A percentile compares a stretch with the other conserved stretches of the same genome.
phyloP scores from a whole-genome alignment of 1,139 yeast genomes.

The Entelexis paramagnoliae region DNA sequence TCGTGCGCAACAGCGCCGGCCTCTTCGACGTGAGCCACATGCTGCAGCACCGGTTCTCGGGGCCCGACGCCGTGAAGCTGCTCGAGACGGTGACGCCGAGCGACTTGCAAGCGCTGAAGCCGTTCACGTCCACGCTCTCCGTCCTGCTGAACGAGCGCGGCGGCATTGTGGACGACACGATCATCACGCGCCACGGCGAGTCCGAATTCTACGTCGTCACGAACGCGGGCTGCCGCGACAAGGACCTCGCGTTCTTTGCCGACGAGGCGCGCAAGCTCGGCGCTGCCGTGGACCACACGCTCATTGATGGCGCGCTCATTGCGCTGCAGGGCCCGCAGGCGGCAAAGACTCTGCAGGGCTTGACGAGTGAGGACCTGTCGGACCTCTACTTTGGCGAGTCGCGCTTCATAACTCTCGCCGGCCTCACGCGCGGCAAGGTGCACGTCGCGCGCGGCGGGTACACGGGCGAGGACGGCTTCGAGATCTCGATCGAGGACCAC shows the following conservation, averaged over 20 bases:
- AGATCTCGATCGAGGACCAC: conserved; percentile 62
- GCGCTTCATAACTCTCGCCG: conserved; percentile 41
- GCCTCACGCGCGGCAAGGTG: conserved; percentile 28
- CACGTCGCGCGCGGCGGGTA: conserved; percentile 92
- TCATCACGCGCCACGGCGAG: conserved; percentile 75
- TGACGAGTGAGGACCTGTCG: conserved; percentile 49
- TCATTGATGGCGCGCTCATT: conserved; percentile 64
- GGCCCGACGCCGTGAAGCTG: conserved; percentile 57
- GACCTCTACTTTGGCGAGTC: conserved; percentile 68
- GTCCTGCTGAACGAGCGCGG: conserved; percentile 66
- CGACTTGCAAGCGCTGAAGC: conserved; percentile 49
- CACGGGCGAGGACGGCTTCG: conserved; percentile 98
- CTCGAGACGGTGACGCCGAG: conserved; percentile 78
- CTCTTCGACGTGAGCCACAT: conserved; percentile 93
- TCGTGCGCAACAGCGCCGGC: conserved; percentile 86
- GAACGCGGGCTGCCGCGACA: conserved; percentile 87
- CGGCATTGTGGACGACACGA: conserved; percentile 81
- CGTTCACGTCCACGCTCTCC: conserved; percentile 60
- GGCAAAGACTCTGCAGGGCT: conserved; percentile 50
- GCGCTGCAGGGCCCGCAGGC: conserved; percentile 93
- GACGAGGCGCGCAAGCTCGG: conserved; percentile 30
- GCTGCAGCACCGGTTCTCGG: conserved; percentile 76
- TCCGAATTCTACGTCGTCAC: conserved; percentile 82
- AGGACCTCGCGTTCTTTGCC: conserved; percentile 58
- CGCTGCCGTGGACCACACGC: conserved; percentile 44